A percentile compares a stretch with the other conserved stretches of the same genome.
Evolutionary conservation across 2,329 filamentous ascomycete species (phyloP).

Genomic region (Fusarium neocosmosporiellum): DNA sequence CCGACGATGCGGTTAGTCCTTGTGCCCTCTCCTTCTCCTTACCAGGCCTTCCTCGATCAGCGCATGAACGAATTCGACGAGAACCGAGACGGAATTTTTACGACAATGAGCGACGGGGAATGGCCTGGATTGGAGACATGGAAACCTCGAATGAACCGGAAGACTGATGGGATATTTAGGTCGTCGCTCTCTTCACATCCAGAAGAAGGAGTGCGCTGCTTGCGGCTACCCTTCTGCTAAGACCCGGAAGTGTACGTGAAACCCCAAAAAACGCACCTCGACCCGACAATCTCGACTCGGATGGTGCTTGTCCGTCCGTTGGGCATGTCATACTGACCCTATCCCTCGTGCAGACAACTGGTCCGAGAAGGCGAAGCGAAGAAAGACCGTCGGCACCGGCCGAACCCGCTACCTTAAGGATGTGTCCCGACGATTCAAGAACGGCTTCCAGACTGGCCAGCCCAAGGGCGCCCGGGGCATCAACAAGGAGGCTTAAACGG

Average conservation of each 20-base stretch:
- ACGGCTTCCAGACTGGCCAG: slow-evolving; percentile 93
- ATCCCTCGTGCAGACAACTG: slow-evolving; percentile 83
- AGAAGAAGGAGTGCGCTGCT: slow-evolving; percentile 96
- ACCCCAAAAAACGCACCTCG: slow-evolving; percentile 7
- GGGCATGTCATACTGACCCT: slow-evolving; percentile 32
- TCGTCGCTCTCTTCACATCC: slow-evolving; percentile 97
- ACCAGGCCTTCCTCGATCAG: slow-evolving; percentile 25
- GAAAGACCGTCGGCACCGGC: slow-evolving; percentile 98
- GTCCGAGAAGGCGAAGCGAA: slow-evolving; percentile 99
- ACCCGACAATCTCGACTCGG: slow-evolving; percentile 18
- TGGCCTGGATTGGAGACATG: slow-evolving; percentile 11
- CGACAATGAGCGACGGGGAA: slow-evolving; percentile 30
- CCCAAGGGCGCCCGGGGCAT: slow-evolving; percentile 84
- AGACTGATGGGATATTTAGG: slow-evolving; percentile 63
- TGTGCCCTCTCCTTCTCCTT: slow-evolving; percentile 26
- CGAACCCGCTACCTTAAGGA: slow-evolving; percentile 95
- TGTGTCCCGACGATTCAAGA: slow-evolving; percentile 93
- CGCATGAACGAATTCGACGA: slow-evolving; percentile 22
- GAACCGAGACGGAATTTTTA: slow-evolving; percentile 14
- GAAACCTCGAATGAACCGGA: slow-evolving; percentile 7
- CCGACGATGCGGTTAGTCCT: slow-evolving; percentile 93
- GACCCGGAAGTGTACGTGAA: slow-evolving; percentile 94
- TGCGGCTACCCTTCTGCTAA: slow-evolving; percentile 99
- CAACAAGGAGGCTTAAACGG: slow-evolving; percentile 50
- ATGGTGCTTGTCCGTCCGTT: slow-evolving; percentile 1